Percentiles rank a stretch among this genome's conserved stretches.
phyloP scores from a whole-genome alignment of 208 protist species.

The Leishmania arabica region DNA sequence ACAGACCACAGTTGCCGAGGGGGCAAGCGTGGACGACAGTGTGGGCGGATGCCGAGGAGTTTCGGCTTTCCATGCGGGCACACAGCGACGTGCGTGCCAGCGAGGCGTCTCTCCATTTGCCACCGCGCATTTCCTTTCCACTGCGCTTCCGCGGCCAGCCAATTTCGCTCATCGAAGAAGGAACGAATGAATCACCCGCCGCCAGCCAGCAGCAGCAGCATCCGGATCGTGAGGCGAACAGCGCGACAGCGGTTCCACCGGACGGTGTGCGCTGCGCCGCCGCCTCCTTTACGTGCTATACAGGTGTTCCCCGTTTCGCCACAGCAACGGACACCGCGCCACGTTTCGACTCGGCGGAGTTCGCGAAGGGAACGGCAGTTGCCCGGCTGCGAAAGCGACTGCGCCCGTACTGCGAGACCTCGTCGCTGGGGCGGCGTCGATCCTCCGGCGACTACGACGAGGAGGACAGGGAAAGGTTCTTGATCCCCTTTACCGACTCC shows the following conservation, averaged over 20 bases:
- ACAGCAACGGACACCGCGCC: neutral
- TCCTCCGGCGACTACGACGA: neutral
- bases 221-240: neutral
- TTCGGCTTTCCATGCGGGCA: neutral
- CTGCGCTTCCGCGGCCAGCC: constrained; percentile 40
- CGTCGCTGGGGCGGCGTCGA: neutral
- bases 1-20: neutral
- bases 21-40: neutral
- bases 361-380: neutral
- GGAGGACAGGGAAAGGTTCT: constrained; percentile 9
- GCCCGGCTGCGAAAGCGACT: constrained; percentile 20
- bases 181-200: neutral
- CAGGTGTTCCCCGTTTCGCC: constrained; percentile 15
- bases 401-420: constrained; percentile 1
- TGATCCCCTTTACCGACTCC: constrained; percentile 2
- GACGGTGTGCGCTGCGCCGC: constrained; percentile 12
- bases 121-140: constrained; percentile 39
- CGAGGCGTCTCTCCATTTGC: constrained; percentile 2
- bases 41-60: constrained; percentile 2
- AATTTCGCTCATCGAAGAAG: neutral
- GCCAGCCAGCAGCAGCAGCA: neutral
- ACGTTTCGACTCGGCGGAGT: neutral
- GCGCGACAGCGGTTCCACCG: neutral
- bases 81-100: neutral
- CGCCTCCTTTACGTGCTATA: constrained; percentile 38